Evolutionary conservation across 192 early-diverging fungal species (phyloP), one percentile per base, ranked within the genome.

Genomic region (Mycoemilia scoparia): DNA sequence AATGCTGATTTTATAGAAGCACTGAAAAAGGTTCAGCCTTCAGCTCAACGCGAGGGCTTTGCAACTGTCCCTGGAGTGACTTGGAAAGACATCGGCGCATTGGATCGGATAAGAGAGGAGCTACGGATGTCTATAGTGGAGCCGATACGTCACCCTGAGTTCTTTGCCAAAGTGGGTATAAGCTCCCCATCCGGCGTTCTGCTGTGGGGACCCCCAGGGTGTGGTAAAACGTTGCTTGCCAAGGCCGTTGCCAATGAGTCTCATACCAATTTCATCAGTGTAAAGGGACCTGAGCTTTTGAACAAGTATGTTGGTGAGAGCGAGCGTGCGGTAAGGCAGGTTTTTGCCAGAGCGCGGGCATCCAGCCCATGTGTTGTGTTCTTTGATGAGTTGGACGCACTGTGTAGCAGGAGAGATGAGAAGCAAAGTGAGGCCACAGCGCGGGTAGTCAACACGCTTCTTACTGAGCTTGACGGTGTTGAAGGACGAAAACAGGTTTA

Each of bases 261-360:
- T 36, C 77, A 88, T 38, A 90, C 85, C 46, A 98, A 96, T 60
- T 98, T 98, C 45, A 88, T 98, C 33, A 87, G 83, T 24, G 90
- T 98, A 32, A 98, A 98, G 45, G 93, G 93, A 5, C 91, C 91
- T 8, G 93, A 98, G 47, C 59, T 98, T 11, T 60, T 98, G 28
- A 96, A 96, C 66, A 98, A 98, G 66, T 98, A 95, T 43, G 93
- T 98, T 2, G 93, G 93, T 31, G 93, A 98, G 49, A 93, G 89
- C 62, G 93, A 98, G 57, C 67, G 90, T 17, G 87, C 84, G 3
- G 76, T 98, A 11, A 77, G 93, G 16, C 82, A 82, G 52, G 93
- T 98, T 12, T 98, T 98, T 67, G 69, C 80, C 16, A 69, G 93
- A 15, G 93, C 93, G 5, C 73, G 80, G 27, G 77, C 86, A 1